These are phyloP conservation scores for Aspergillus sp. DNA, from an alignment of 2,329 filamentous ascomycete genomes.

Conservation along the genomic window DNA sequence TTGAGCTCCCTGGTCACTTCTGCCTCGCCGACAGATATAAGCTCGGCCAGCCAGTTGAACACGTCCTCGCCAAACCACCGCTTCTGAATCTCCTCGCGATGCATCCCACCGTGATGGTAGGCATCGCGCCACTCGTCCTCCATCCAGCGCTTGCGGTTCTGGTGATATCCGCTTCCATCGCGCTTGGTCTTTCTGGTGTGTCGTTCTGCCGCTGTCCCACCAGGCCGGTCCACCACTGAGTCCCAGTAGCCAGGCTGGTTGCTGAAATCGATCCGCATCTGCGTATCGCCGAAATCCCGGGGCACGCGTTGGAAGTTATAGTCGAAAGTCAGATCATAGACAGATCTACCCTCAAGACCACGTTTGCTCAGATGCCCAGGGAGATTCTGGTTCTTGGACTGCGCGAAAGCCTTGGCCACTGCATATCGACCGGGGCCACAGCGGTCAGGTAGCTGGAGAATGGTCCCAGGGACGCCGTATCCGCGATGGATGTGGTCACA, in stretches of 20 bases:
- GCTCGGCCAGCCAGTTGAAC: conserved; percentile 28
- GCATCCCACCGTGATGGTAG: conserved; percentile 27
- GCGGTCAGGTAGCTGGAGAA: conserved; percentile 43
- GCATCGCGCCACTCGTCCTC: conserved; percentile 42
- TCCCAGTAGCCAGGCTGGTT: conserved; percentile 42
- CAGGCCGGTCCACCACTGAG: conserved; percentile 22
- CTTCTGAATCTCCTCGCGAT: conserved; percentile 32
- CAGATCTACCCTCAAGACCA: neutral
- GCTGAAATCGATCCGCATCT: conserved; percentile 43
- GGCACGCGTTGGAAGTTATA: conserved; percentile 40
- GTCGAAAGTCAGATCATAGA: conserved; percentile 44
- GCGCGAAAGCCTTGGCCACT: conserved; percentile 33
- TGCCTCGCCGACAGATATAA: conserved; percentile 1
- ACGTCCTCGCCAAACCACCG: conserved; percentile 37
- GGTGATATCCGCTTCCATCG: conserved; percentile 26
- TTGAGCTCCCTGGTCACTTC: conserved; percentile 10
- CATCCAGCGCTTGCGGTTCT: conserved; percentile 38
- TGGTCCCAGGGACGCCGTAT: conserved; percentile 38
- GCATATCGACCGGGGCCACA: conserved; percentile 45
- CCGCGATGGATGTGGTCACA: conserved; percentile 41
- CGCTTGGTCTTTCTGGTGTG: conserved; percentile 23
- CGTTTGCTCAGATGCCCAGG: conserved; percentile 21
- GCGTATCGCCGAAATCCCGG: conserved; percentile 30
- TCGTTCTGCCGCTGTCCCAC: conserved; percentile 16
- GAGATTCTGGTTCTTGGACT: conserved; percentile 20